A percentile compares a stretch with the other conserved stretches of the same genome.
These are phyloP conservation scores for Phoma sp. DNA, from an alignment of 2,329 filamentous ascomycete genomes.

Conservation along the genomic window DNA sequence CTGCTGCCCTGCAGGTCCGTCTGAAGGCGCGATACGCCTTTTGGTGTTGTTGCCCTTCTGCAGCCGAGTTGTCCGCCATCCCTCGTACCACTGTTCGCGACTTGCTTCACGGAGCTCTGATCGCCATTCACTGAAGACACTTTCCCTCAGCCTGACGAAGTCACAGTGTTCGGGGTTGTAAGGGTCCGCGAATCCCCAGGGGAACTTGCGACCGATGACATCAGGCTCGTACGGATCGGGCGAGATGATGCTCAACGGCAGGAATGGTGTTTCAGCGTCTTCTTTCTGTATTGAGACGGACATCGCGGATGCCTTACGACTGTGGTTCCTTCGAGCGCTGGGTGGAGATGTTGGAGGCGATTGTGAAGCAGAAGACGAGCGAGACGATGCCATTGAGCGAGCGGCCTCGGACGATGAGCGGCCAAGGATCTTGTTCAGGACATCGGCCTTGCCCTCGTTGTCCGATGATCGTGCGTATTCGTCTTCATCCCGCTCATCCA, in stretches of 20 bases:
- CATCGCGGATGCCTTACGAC: constrained; percentile 50
- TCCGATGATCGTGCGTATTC: constrained; percentile 49
- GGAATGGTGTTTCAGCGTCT: constrained; percentile 64
- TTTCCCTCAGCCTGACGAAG: constrained; percentile 87
- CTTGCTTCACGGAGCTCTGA: constrained; percentile 88
- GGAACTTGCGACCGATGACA: constrained; percentile 83
- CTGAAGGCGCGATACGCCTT: constrained; percentile 37
- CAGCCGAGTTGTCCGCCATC: constrained; percentile 76
- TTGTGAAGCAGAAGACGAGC: constrained; percentile 38
- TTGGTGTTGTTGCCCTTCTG: constrained; percentile 33
- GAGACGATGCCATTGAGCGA: constrained; percentile 41
- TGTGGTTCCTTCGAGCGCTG: constrained; percentile 44
- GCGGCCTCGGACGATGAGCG: constrained; percentile 48
- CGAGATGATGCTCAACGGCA: constrained; percentile 92
- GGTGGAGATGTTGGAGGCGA: constrained; percentile 45
- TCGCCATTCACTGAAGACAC: constrained; percentile 93
- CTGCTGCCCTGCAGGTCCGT: constrained; percentile 35
- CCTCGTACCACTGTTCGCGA: constrained; percentile 92
- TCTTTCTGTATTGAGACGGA: constrained; percentile 47
- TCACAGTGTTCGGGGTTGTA: constrained; percentile 93
- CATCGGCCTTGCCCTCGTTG: constrained; percentile 41
- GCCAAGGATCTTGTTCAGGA: constrained; percentile 48
- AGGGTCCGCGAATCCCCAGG: constrained; percentile 96
- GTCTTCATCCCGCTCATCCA: constrained; percentile 60
- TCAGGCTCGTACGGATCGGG: constrained; percentile 87